Evolutionary conservation across 2,329 filamentous ascomycete genomes (phyloP), one percentile per base, ranked within the genome.

Genomic region (Talaromyces sp.): DNA sequence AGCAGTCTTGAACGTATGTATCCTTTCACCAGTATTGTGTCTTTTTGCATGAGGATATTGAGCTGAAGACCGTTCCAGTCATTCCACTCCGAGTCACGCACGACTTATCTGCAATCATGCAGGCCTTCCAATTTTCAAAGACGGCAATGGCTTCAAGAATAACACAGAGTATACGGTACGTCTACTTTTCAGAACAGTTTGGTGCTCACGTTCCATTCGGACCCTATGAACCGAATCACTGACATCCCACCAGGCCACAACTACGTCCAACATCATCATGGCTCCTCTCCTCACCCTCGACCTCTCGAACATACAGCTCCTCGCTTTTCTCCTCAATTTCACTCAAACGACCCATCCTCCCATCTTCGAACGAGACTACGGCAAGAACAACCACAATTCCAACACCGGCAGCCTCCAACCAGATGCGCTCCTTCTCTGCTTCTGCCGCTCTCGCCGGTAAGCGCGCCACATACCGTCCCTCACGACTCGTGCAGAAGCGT

Each of bases 401-500:
- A 46, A 46, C 42, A 33, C n/a, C 31, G 12, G n/a, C 25, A 16
- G 14, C 62, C 12, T 23, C 66, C 23, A 21, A 44, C 54, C 68
- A 74, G 46, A 75, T 73, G 60, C 76, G 77, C 28, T 67, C 71
- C 0, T 80, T 82, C 71, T 81, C 80, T 4, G 73, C 78, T 16
- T 76, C 78, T 59, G 73, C 79, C 6, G 70, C 73, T 2, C 73
- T 81, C 5, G 75, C 71, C 52, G 78, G 71, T 28, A 76, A 75
- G 57, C 79, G 85, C 66, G 75, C 82, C 63, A 88, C 86, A 46
- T 87, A 80, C 69, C 83, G 84, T 61, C 84, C 85, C 9, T 85
- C 82, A 58, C 83, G 86, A 66, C 70, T 81, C 50, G 83, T 86
- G 46, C 79, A 86, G 71, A 88, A 88, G 76, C 78, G 86, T 66